Conservation (phyloP, 1,284 basidiomycete genomes). For the Puccinia horiana region DNA sequence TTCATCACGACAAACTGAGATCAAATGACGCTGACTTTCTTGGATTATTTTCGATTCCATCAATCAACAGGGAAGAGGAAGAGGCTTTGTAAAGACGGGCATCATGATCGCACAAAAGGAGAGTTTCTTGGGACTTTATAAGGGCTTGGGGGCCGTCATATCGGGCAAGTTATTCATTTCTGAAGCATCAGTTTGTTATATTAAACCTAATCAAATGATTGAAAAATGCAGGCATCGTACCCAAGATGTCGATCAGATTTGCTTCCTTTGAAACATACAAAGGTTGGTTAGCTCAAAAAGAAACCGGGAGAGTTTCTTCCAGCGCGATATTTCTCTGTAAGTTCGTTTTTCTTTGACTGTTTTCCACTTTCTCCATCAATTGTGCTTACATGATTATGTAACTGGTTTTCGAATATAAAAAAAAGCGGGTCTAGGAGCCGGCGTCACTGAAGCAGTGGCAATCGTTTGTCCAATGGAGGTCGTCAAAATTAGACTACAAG, state of each 20-base stretch:
- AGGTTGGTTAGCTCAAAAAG: constrained; percentile 71
- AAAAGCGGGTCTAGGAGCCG: constrained; percentile 85
- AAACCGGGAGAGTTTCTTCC: constrained; percentile 74
- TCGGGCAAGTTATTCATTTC: constrained; percentile 64
- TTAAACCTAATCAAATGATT: not conserved
- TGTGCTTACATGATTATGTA: not conserved
- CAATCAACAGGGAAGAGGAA: constrained; percentile 74
- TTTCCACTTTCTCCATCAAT: not conserved
- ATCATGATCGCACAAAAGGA: constrained; percentile 84
- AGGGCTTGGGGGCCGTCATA: constrained; percentile 95
- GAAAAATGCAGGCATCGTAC: constrained; percentile 69
- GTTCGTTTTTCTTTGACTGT: constrained; percentile 44
- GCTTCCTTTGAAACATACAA: constrained; percentile 98
- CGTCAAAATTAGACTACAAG: constrained; percentile 96
- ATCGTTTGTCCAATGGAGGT: constrained; percentile 99
- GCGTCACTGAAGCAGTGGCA: constrained; percentile 86
- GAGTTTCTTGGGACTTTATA: constrained; percentile 93
- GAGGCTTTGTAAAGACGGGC: constrained; percentile 92
- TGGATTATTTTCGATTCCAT: not conserved
- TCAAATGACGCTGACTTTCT: not conserved
- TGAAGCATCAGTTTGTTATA: no score
- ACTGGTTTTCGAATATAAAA: not conserved
- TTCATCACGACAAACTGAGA: not conserved
- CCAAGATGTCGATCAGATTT: constrained; percentile 99
- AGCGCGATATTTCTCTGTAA: constrained; percentile 69